Evolutionary conservation across 1,284 basidiomycete species (phyloP).

Genomic region (Tilletiopsis washingtonensis): DNA sequence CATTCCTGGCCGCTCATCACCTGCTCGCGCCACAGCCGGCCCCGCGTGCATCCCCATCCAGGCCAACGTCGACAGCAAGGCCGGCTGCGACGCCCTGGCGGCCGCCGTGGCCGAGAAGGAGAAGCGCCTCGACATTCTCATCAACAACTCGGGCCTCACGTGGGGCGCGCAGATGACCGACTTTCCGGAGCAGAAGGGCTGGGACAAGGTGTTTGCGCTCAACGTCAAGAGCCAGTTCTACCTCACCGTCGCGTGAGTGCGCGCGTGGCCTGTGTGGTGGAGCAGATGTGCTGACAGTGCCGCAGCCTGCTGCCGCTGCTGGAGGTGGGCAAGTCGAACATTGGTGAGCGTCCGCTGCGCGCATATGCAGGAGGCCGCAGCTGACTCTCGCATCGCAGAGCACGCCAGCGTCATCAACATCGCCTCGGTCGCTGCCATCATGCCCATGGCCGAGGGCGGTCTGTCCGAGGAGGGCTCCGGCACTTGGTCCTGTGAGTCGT

Average conservation of each 20-base stretch:
- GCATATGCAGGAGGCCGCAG: background rate
- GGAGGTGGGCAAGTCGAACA: constrained; percentile 33
- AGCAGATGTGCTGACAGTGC: background rate
- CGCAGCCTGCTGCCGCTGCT: constrained; percentile 31
- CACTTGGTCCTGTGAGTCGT: constrained; percentile 67
- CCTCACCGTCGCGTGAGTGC: constrained; percentile 38
- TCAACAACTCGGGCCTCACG: constrained; percentile 52
- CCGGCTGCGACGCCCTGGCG: constrained; percentile 69
- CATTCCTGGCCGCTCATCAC: background rate
- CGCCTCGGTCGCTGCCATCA: constrained; percentile 64
- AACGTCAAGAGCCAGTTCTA: constrained; percentile 47
- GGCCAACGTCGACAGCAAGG: constrained; percentile 54
- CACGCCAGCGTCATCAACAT: constrained; percentile 63
- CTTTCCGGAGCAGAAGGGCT: constrained; percentile 62
- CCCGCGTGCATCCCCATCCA: constrained; percentile 26
- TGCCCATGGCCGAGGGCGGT: constrained; percentile 52
- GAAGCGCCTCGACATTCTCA: constrained; percentile 55
- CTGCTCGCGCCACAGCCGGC: background rate
- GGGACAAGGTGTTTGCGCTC: constrained; percentile 56
- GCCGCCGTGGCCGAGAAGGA: constrained; percentile 59
- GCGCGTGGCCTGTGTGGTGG: background rate
- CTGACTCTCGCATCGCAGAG: constrained; percentile 57
- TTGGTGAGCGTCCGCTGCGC: constrained; percentile 10
- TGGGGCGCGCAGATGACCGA: constrained; percentile 70
- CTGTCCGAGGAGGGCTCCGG: constrained; percentile 60